A percentile compares a stretch with the other conserved stretches of the same genome.
Evolutionary conservation across 192 early-diverging fungal genomes (phyloP).

Genomic region (Neocallimastix lanati): DNA sequence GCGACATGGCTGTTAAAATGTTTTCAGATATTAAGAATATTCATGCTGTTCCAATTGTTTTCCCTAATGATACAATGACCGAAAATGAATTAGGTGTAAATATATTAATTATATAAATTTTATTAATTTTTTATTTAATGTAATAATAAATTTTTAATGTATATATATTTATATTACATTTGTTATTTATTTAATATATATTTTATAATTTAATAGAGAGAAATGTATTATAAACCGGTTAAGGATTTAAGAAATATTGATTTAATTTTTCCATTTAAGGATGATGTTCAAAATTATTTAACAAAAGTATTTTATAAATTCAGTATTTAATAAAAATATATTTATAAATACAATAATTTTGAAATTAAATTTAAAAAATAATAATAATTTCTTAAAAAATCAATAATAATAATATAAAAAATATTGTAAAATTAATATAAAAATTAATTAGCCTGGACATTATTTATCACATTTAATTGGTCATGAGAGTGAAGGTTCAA

Average conservation of each 20-base stretch:
- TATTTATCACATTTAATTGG: constrained; percentile 83
- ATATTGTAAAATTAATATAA: too few species aligned
- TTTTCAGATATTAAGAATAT: constrained; percentile 67
- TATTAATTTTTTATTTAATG: too few species aligned
- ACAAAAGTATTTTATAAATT: constrained; percentile 17
- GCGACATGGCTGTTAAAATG: constrained; percentile 60
- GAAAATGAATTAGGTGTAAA: constrained; percentile 42
- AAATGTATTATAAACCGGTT: constrained; percentile 52
- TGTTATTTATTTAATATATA: too few species aligned
- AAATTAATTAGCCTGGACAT: constrained; percentile 44
- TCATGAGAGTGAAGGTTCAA: constrained; percentile 75
- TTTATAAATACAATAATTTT: constrained; percentile 4
- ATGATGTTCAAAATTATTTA: constrained; percentile 19
- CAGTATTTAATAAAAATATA: too few species aligned
- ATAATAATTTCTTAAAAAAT: constrained; percentile 12
- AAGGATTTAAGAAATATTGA: constrained; percentile 65
- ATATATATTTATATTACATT: too few species aligned
- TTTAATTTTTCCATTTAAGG: constrained; percentile 73
- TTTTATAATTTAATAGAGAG: constrained; percentile 38
- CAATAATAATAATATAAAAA: constrained; percentile 11
- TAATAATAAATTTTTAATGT: too few species aligned
- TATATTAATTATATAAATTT: too few species aligned
- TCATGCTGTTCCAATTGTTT: constrained; percentile 43
- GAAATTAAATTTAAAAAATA: neutral
- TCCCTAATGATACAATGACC: constrained; percentile 56